These are phyloP conservation scores for Xylaria scruposa DNA, from an alignment of 495 filamentous ascomycete species.

Conservation along the genomic window DNA sequence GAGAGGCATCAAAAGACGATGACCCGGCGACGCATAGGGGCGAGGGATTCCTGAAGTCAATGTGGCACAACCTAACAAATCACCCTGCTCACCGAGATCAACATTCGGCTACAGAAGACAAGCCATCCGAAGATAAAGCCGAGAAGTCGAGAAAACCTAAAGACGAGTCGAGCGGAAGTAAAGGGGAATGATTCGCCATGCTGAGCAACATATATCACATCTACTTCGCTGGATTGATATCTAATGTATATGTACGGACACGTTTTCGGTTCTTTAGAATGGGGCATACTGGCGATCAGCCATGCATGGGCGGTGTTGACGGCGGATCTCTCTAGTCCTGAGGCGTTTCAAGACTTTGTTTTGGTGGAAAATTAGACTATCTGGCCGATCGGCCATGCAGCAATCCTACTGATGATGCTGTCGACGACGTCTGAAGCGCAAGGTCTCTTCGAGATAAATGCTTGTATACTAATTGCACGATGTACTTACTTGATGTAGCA, in stretches of 20 bases:
- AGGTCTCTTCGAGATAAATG: slow-evolving; percentile 23
- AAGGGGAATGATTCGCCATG: background rate
- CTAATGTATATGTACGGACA: slow-evolving; percentile 19
- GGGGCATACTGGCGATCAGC: slow-evolving; percentile 17
- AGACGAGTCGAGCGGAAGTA: slow-evolving; percentile 41
- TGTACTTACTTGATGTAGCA: slow-evolving; percentile 31
- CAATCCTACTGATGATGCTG: background rate
- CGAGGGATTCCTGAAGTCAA: slow-evolving; percentile 85
- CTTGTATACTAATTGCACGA: slow-evolving; percentile 25
- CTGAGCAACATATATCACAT: slow-evolving; percentile 33
- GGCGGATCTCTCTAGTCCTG: slow-evolving; percentile 9
- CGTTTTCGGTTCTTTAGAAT: background rate
- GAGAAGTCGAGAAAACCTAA: slow-evolving; percentile 59
- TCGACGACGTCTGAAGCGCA: background rate
- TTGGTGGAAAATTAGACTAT: slow-evolving; percentile 18
- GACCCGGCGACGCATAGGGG: slow-evolving; percentile 64
- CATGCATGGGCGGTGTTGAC: slow-evolving; percentile 31
- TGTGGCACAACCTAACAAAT: slow-evolving; percentile 88
- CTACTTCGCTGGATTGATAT: slow-evolving; percentile 18
- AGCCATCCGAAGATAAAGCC: background rate
- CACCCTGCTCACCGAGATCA: slow-evolving; percentile 62
- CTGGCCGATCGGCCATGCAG: background rate
- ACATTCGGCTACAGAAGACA: slow-evolving; percentile 29
- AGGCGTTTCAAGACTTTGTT: slow-evolving; percentile 22
- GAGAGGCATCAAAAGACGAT: slow-evolving; percentile 34